Evolutionary conservation across 139 green algal species (phyloP), one percentile per base, ranked within the genome.

Genomic region (Chlamydomonas eustigma): DNA sequence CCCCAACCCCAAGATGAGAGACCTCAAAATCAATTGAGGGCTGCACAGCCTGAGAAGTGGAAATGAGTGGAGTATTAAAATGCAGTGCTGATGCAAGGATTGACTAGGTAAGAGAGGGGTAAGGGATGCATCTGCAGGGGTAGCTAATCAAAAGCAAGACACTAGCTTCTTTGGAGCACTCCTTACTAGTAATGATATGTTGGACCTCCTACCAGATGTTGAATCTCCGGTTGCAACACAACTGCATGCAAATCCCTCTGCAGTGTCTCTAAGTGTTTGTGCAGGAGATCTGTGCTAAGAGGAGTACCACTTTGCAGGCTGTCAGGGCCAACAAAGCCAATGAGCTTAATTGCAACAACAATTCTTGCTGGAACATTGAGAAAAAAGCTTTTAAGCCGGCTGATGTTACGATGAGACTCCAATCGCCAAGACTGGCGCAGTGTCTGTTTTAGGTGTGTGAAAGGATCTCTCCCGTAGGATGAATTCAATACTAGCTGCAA

Each of bases 231-330:
- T 28, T 70, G 58, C 58, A 70, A 22, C 8, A 70, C 18, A 5
- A 70, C 58, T 8, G 58, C 24, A 32, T 70, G 25, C 8, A 70
- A 28, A 24, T 70, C 58, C 58, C 58, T 8, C 58, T 70, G 58
- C 58, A 70, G 18, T 32, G 25, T 22, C 6, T 22, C 58, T 28
- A 70, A 35, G 18, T 70, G 58, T 28, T 70, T 70, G 8, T 32
- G 6, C 58, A 70, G 58, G 58, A 37, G 6, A 8, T 70, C 58
- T 32, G 24, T 22, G 25, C 34, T 70, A 28, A 70, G 25, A 5
- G 24, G 58, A 35, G 34, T 70, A 28, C 18, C 18, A 18, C 34
- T 18, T 18, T 58, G 44, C 44, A 58, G 44, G 44, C 44, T 28
- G 44, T 12, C 18, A 12, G 12, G 44, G 44, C 44, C 44, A 18